Evolutionary conservation across 2,329 filamentous ascomycete species (phyloP), one percentile per base, ranked within the genome.

Genomic region (Dactylellina drechsleri): DNA sequence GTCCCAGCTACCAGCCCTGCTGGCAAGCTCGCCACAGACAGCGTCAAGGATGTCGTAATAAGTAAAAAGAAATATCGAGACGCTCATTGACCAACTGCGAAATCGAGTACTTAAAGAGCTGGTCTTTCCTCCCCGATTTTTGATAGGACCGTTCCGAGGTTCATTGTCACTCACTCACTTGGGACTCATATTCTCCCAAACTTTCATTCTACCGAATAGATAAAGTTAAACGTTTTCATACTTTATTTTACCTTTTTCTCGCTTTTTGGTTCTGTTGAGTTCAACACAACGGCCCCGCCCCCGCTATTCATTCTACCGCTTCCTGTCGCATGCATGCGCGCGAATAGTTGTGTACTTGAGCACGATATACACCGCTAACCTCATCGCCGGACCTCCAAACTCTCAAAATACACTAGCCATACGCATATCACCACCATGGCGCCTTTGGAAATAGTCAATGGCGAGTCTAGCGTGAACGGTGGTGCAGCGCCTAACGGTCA

Each of bases 271-370:
- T 59, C 15, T 18, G 31, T 57, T 45, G 36, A 45, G 23, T 60
- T 49, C 57, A 60, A 60, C 57, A 49, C 41, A 60, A 60, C 40
- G 5, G 57, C 57, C 57, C 57, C 57, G 57, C 57, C 57, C 57
- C 57, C 57, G 23, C 57, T 49, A 60, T 18, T 13, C 31, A 7
- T 12, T 26, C 18, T 16, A 26, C 6, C 20, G 10, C 41, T 16
- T 8, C 31, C 4, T 20, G 54, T 58, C 54, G 54, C 54, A 43
- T 45, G 10, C 31, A 36, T 36, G 28, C 16, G 23, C 12, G 4
- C 6, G 53, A 18, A 13, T 28, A 28, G 15, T 10, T 10, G 13
- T 13, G n/a, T 5, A 36, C 1, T 36, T 5, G 6, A 36, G 6
- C 31, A 36, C 31, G 31, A 36, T 36, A 36, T 36, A 36, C 6